These are phyloP conservation scores for Allomyces arbusculus DNA, from an alignment of 192 early-diverging fungal genomes.

Conservation along the genomic window DNA sequence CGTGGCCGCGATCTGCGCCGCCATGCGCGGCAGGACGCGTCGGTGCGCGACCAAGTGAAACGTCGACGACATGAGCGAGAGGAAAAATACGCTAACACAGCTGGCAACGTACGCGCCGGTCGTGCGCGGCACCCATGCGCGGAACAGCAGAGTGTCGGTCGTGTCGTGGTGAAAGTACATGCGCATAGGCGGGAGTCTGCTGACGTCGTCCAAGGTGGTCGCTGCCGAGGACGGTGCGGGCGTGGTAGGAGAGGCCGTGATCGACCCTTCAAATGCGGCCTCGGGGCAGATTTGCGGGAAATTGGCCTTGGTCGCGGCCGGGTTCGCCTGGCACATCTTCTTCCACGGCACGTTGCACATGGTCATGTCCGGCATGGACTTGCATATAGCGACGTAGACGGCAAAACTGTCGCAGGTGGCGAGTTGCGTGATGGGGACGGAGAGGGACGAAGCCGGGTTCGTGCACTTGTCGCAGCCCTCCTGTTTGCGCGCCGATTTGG, in stretches of 20 bases:
- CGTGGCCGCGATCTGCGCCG: background rate
- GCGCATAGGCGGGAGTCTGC: constrained; percentile 22
- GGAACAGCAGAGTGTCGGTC: constrained; percentile 39
- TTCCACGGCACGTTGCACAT: constrained; percentile 24
- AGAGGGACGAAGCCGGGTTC: too few relatives aligned
- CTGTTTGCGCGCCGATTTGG: too few relatives aligned
- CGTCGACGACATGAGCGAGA: constrained; percentile 25
- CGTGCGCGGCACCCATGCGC: constrained; percentile 32
- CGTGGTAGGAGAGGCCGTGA: too few relatives aligned
- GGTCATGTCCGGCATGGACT: constrained; percentile 38
- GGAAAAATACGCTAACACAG: constrained; percentile 28
- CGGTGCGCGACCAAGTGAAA: constrained; percentile 13
- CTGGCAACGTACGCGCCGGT: constrained; percentile 26
- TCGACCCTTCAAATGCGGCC: background rate
- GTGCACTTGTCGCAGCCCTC: too few relatives aligned
- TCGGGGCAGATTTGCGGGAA: background rate
- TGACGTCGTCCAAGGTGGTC: background rate
- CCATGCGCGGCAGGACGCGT: constrained; percentile 14
- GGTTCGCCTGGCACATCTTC: constrained; percentile 18
- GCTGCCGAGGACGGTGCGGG: too few relatives aligned
- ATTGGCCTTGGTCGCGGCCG: constrained; percentile 3
- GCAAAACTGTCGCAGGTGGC: constrained; percentile 28
- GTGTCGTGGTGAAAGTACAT: constrained; percentile 48
- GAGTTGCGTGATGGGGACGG: too few relatives aligned
- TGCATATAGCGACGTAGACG: constrained; percentile 31